Percentiles rank a stretch among this genome's conserved stretches.
Conservation (phyloP, 495 filamentous ascomycete species). For the Elaphomyces granulatus region DNA sequence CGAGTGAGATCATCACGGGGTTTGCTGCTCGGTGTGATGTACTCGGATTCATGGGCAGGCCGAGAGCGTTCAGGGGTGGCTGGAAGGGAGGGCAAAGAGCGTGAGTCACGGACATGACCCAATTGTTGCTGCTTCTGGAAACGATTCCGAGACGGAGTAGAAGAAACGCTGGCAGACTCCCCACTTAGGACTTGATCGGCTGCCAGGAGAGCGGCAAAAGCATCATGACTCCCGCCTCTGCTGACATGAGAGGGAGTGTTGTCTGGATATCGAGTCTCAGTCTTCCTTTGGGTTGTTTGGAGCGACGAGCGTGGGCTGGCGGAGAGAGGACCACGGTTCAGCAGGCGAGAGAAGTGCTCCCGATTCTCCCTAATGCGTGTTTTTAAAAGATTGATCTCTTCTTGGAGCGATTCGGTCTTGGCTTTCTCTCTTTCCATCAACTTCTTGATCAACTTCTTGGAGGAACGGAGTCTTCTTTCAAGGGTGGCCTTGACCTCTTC, state of each 20-base stretch:
- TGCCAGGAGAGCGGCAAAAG: constrained; percentile 63
- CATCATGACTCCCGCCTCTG: constrained; percentile 31
- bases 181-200: constrained; percentile 62
- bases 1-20: constrained; percentile 27
- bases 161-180: constrained; percentile 52
- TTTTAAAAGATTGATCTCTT: constrained; percentile 62
- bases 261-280: constrained; percentile 34
- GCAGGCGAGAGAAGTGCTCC: constrained; percentile 59
- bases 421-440: constrained; percentile 55
- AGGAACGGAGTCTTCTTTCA: constrained; percentile 48
- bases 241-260: constrained; percentile 23
- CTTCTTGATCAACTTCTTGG: constrained; percentile 66
- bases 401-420: constrained; percentile 32
- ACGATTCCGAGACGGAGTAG: constrained; percentile 39
- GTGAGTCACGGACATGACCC: constrained; percentile 50
- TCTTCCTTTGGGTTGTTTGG: constrained; percentile 31
- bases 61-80: constrained; percentile 48
- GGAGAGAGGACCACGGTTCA: constrained; percentile 38
- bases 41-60: constrained; percentile 30
- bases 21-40: constrained; percentile 42
- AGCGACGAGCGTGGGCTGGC: constrained; percentile 30
- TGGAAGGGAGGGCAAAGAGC: constrained; percentile 70
- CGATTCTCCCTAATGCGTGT: constrained; percentile 79
- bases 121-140: constrained; percentile 32
- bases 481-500: constrained; percentile 50